Conservation (phyloP, 2,329 filamentous ascomycete species). For the Ophiocordyceps camponoti-rufipedis region DNA sequence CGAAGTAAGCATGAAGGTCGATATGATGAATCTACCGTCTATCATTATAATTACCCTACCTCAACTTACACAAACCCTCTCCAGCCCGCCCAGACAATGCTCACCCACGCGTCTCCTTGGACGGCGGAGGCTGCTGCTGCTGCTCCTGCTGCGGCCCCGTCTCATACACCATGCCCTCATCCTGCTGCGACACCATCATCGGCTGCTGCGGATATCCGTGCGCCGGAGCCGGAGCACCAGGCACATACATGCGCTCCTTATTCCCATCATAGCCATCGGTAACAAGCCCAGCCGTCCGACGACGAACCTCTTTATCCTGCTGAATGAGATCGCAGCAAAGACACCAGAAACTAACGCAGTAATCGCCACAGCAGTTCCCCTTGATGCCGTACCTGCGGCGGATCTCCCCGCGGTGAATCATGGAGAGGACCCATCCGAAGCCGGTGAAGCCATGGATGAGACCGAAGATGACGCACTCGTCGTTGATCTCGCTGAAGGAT, state of each 20-base stretch:
- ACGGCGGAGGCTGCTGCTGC: neutral
- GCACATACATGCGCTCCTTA: conserved; percentile 20
- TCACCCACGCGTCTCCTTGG: neutral
- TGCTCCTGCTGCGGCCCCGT: neutral
- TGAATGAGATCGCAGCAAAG: conserved; percentile 38
- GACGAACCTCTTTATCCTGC: conserved; percentile 34
- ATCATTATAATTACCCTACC: too few species aligned
- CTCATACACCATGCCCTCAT: neutral
- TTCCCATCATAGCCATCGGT: conserved; percentile 19
- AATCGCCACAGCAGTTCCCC: conserved; percentile 29
- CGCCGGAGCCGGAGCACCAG: neutral
- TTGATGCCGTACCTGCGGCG: conserved; percentile 33
- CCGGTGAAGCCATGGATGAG: conserved; percentile 19
- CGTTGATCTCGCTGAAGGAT: conserved; percentile 19
- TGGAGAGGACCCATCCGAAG: conserved; percentile 26
- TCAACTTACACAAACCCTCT: too few species aligned
- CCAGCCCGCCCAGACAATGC: too few species aligned
- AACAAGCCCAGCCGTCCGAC: conserved; percentile 8
- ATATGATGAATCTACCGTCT: neutral
- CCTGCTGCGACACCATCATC: conserved; percentile 1
- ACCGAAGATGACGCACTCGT: conserved; percentile 22
- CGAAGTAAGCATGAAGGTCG: neutral
- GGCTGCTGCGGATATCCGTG: neutral
- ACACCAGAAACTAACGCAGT: conserved; percentile 34
- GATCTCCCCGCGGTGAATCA: conserved; percentile 34